Evolutionary conservation across 768 basidiomycete species (phyloP).

Genomic region (Termitomyces sp.): DNA sequence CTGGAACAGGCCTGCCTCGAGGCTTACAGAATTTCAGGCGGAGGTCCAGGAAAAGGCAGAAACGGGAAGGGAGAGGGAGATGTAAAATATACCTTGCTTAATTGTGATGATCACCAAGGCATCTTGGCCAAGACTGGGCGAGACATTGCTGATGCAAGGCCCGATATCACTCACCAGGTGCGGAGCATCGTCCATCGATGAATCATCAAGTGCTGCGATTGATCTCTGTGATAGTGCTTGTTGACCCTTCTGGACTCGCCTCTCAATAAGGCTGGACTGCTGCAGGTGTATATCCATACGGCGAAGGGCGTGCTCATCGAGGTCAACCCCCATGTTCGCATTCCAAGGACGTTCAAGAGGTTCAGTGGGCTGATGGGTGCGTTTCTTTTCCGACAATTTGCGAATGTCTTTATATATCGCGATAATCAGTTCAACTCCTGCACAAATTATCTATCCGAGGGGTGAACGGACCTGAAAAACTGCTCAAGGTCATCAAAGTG

Average conservation of each 20-base stretch:
- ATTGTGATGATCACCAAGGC: conserved; percentile 99
- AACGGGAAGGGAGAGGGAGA: conserved; percentile 63
- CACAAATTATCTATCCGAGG: conserved; percentile 95
- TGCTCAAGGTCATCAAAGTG: conserved; percentile 96
- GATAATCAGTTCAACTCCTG: conserved; percentile 82
- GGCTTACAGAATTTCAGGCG: conserved; percentile 81
- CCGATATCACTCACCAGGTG: conserved; percentile 98
- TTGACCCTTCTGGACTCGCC: conserved; percentile 96
- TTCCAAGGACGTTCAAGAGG: conserved; percentile 97
- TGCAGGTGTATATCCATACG: conserved; percentile 98
- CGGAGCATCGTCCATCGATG: conserved; percentile 17
- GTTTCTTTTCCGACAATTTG: conserved; percentile 10
- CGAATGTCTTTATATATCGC: conserved; percentile 4
- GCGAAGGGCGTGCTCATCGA: conserved; percentile 95
- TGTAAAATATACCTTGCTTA: conserved; percentile 93
- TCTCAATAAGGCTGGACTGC: conserved; percentile 92
- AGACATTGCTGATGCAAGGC: conserved; percentile 98
- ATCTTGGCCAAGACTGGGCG: conserved; percentile 96
- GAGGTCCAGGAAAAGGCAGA: conserved; percentile 54
- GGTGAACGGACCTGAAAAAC: conserved; percentile 94
- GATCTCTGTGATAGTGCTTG: conserved; percentile 62
- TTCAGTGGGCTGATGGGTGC: conserved; percentile 98
- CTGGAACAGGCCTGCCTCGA: conserved; percentile 95
- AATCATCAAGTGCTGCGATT: conserved; percentile 2
- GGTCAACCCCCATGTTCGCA: conserved; percentile 96